Conservation (phyloP, 2,329 filamentous ascomycete genomes). For the Botrytis cinerea region DNA sequence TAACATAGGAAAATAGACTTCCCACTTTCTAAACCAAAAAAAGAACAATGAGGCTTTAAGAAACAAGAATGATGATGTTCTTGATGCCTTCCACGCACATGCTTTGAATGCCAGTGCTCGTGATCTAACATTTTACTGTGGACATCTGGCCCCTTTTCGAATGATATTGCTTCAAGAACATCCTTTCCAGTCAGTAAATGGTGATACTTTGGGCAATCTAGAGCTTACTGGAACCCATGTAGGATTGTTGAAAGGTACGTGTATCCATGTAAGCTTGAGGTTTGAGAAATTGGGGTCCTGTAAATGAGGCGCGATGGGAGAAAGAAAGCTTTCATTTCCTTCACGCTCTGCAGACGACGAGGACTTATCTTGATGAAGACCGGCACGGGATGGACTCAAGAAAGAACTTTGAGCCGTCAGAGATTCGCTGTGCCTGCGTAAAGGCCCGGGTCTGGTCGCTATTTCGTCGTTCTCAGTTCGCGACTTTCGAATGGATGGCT, state of each 20-base stretch:
- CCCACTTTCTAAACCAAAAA: constrained; percentile 12
- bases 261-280: constrained; percentile 15
- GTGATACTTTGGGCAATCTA: not conserved
- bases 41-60: constrained; percentile 24
- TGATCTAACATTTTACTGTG: constrained; percentile 15
- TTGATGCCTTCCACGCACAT: constrained; percentile 23
- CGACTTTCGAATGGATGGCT: not conserved
- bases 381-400: not conserved
- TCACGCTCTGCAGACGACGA: not conserved
- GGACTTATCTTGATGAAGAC: not conserved
- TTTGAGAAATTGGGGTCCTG: not conserved
- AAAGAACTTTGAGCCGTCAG: not conserved
- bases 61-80: constrained; percentile 27
- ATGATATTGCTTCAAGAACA: constrained; percentile 17
- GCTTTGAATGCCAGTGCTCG: constrained; percentile 26
- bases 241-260: not conserved
- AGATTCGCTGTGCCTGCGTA: not conserved
- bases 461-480: not conserved
- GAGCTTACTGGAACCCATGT: not conserved
- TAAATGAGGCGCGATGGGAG: too few relatives aligned
- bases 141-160: constrained; percentile 22
- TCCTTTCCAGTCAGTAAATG: not conserved
- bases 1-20: not conserved
- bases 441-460: not conserved
- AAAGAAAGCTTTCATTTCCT: not conserved